A percentile compares a stretch with the other conserved stretches of the same genome.
Conservation (phyloP, 2,329 filamentous ascomycete species). For the Calonectria pseudoreteaudii region DNA sequence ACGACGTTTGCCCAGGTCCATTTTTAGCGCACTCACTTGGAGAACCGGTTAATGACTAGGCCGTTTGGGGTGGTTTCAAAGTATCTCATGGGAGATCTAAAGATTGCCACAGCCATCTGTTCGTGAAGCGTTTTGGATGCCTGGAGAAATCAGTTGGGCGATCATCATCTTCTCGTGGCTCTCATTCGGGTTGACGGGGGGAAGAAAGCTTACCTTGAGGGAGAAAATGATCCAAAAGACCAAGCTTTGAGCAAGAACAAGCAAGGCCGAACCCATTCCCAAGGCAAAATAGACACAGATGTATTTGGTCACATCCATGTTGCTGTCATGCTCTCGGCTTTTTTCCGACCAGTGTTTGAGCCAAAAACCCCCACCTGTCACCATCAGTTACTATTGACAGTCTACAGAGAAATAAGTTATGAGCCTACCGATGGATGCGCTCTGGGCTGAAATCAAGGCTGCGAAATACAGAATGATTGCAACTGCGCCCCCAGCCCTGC, state of each 20-base stretch:
- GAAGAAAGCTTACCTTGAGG: neutral
- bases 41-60: neutral
- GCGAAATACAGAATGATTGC: neutral
- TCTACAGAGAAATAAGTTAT: neutral
- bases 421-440: neutral
- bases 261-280: neutral
- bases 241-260: neutral
- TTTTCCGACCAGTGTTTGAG: slow-evolving; percentile 5
- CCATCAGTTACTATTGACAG: neutral
- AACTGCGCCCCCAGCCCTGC: neutral
- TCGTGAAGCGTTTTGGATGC: slow-evolving; percentile 11
- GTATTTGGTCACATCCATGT: neutral
- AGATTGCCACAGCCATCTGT: slow-evolving; percentile 1
- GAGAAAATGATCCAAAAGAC: slow-evolving; percentile 4
- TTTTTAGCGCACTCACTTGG: neutral
- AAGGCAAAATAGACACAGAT: slow-evolving; percentile 4
- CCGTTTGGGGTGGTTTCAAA: slow-evolving; percentile 13
- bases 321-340: neutral
- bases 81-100: slow-evolving; percentile 10
- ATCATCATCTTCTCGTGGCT: neutral
- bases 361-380: neutral
- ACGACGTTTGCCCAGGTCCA: neutral
- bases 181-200: neutral
- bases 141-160: neutral
- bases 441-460: neutral